Percentiles rank a stretch among this genome's conserved stretches.
phyloP scores from a whole-genome alignment of 345 rosid genomes.

The Arabidopsis thaliana region DNA sequence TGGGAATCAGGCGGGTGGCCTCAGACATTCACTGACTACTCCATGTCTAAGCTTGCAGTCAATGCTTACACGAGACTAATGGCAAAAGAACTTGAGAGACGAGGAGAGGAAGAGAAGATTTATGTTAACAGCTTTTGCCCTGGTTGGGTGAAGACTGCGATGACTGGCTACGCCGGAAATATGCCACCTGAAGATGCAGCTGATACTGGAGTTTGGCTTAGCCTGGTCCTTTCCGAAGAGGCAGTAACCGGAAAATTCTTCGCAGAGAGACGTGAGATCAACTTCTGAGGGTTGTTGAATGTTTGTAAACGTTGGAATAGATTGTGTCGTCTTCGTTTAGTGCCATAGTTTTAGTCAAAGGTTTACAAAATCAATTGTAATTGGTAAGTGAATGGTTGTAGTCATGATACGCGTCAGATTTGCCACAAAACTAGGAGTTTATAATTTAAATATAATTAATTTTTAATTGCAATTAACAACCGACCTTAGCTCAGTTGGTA shows the following conservation, averaged over 20 bases:
- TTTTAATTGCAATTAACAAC: background rate
- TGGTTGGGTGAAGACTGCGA: slow-evolving; percentile 93
- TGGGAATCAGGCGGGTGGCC: slow-evolving; percentile 97
- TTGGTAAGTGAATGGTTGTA: background rate
- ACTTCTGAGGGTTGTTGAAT: slow-evolving; percentile 48
- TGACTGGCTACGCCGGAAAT: slow-evolving; percentile 92
- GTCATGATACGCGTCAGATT: background rate
- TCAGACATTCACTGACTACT: slow-evolving; percentile 73
- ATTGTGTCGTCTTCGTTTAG: background rate
- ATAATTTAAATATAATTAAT: background rate
- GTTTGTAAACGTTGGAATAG: background rate
- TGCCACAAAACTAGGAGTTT: background rate
- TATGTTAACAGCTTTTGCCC: slow-evolving; percentile 88
- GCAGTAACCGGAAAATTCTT: slow-evolving; percentile 79
- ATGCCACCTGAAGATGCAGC: slow-evolving; percentile 77
- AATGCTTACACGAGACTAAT: slow-evolving; percentile 72
- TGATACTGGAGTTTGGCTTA: slow-evolving; percentile 94
- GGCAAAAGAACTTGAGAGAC: slow-evolving; percentile 60
- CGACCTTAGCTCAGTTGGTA: slow-evolving; percentile 99
- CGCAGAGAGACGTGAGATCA: slow-evolving; percentile 91
- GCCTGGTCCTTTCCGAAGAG: slow-evolving; percentile 66
- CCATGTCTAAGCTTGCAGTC: slow-evolving; percentile 88
- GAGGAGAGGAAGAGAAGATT: slow-evolving; percentile 72
- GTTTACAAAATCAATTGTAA: background rate
- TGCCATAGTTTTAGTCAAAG: background rate